phyloP scores from a whole-genome alignment of 768 basidiomycete species.

The Clavaria fumosa region DNA sequence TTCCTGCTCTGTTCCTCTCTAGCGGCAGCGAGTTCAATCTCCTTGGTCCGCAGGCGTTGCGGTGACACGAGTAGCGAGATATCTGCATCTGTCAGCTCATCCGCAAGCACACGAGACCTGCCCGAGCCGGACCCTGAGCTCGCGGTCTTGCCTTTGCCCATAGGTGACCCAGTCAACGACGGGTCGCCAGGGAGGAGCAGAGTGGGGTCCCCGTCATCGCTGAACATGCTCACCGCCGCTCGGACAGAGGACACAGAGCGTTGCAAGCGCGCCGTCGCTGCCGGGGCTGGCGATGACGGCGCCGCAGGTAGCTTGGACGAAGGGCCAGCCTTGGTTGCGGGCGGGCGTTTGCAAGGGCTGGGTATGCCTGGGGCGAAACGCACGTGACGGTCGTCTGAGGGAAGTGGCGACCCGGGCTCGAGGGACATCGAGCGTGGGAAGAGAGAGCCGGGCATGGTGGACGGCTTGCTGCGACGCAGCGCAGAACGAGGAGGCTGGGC shows the following conservation, averaged over 20 bases:
- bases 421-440: constrained; percentile 62
- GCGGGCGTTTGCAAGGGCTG: constrained; percentile 7
- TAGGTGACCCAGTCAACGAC: constrained; percentile 28
- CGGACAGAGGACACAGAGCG: constrained; percentile 28
- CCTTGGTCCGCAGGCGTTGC: constrained; percentile 44
- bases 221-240: constrained; percentile 35
- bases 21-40: constrained; percentile 44
- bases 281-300: neutral
- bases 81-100: neutral
- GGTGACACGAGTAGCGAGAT: constrained; percentile 17
- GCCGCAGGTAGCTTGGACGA: constrained; percentile 8
- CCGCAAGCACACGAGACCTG: neutral
- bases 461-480: constrained; percentile 27
- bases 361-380: constrained; percentile 20
- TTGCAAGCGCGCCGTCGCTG: constrained; percentile 18
- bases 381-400: constrained; percentile 21
- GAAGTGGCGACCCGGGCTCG: constrained; percentile 23
- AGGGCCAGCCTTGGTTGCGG: neutral
- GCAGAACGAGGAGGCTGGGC: constrained; percentile 19
- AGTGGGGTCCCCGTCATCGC: constrained; percentile 27
- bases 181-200: constrained; percentile 38
- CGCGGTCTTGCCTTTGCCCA: constrained; percentile 7
- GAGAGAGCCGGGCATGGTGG: constrained; percentile 68
- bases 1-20: constrained; percentile 34
- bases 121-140: neutral